Evolutionary conservation across 441 rosid species (phyloP), one percentile per base, ranked within the genome.

Genomic region (Sinapis alba): DNA sequence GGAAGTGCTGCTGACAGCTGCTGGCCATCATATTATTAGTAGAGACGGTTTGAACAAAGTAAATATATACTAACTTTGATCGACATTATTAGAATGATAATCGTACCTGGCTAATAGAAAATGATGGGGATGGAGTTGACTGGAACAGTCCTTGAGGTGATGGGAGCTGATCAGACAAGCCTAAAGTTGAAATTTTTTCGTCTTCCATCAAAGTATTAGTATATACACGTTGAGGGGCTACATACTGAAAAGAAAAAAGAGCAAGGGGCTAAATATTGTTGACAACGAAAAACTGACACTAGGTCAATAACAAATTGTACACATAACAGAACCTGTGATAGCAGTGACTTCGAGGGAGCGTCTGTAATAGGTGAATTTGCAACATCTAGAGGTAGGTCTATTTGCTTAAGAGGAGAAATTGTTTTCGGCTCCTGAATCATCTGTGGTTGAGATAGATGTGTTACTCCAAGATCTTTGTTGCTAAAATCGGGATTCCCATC

Each of bases 401-500:
- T 87, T 77, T 86, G 97, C 85, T 84, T 90, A 50, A 87, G 79
- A 7, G 90, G 84, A 73, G 95, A 69, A 61, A 86, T 76, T 23
- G 88, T 80, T 79, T 96, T 96, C 71, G 88, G 87, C 76, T 96
- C 98, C 13, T 96, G 76, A 78, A 86, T 82, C 65, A 89, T 79
- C 75, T 85, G 96, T n/a, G 90, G 82, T 54, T 79, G 82, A 69
- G 83, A 67, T 66, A 62, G 60, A 71, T 96, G 98, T 27, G 97
- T 74, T 58, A 80, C 89, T 57, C 89, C 98, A 28, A 82, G 83
- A 81, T 96, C 99, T 84, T 96, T 96, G 81, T 87, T 96, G 18
- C 97, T 94, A 82, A 96, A 96, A 85, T 96, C 98, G 65, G 99
- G 98, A 68, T 94, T 96, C 36, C 98, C 99, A 80, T 96, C 98